A percentile compares a stretch with the other conserved stretches of the same genome.
These are phyloP conservation scores for Beauveria bassiana DNA, from an alignment of 2,329 filamentous ascomycete species.

Conservation along the genomic window DNA sequence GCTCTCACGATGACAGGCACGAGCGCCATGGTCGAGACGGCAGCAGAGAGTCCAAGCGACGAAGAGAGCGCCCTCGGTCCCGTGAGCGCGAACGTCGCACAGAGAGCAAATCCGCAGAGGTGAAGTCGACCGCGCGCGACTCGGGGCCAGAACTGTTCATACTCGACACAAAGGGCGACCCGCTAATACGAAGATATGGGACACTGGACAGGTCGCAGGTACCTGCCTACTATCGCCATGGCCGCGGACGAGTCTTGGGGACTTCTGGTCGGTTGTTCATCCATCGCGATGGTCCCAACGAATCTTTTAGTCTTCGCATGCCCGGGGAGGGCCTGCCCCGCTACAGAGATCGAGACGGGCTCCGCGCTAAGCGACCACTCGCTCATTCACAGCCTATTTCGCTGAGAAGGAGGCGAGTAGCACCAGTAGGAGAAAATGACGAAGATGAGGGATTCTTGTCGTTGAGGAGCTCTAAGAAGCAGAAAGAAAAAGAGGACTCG, in stretches of 20 bases:
- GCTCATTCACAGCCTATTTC: constrained; percentile 32
- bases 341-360: constrained; percentile 12
- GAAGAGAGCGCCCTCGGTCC: constrained; percentile 11
- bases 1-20: constrained; percentile 11
- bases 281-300: constrained; percentile 53
- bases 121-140: not conserved
- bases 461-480: constrained; percentile 35
- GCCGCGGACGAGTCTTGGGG: constrained; percentile 65
- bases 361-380: constrained; percentile 19
- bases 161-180: constrained; percentile 69
- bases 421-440: constrained; percentile 11
- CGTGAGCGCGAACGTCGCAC: not conserved
- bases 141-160: constrained; percentile 34
- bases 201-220: constrained; percentile 63
- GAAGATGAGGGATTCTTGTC: constrained; percentile 41
- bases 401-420: constrained; percentile 24
- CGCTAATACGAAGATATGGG: constrained; percentile 67
- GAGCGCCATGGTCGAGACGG: constrained; percentile 12
- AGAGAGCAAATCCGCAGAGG: not conserved
- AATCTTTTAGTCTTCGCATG: constrained; percentile 44
- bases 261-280: constrained; percentile 53
- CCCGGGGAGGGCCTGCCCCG: constrained; percentile 29
- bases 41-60: constrained; percentile 16
- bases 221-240: constrained; percentile 62
- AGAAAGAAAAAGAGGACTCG: constrained; percentile 31